Conservation (phyloP, 2,329 filamentous ascomycete species). For the Drechslerella coelobrocha region DNA sequence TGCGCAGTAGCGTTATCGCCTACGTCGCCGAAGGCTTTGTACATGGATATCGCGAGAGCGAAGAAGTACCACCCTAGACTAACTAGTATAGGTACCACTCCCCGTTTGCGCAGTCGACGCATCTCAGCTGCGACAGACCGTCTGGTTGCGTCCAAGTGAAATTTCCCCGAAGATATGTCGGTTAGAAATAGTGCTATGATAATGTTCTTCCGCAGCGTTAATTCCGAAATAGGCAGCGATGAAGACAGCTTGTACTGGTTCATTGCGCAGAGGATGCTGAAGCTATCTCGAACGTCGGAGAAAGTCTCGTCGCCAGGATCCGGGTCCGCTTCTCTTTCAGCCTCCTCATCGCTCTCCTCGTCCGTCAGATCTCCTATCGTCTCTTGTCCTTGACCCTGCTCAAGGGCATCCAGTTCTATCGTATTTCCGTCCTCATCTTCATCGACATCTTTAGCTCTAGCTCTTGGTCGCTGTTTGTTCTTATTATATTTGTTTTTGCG, state of each 20-base stretch:
- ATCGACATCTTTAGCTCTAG: neutral
- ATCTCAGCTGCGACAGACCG: slow-evolving; percentile 58
- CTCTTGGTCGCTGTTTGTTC: neutral
- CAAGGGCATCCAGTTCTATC: slow-evolving; percentile 17
- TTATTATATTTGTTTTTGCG: neutral
- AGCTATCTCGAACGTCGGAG: slow-evolving; percentile 57
- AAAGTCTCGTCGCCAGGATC: slow-evolving; percentile 35
- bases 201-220: slow-evolving; percentile 49
- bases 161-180: slow-evolving; percentile 22
- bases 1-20: slow-evolving; percentile 60
- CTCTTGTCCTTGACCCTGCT: neutral
- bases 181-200: slow-evolving; percentile 52
- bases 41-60: slow-evolving; percentile 55
- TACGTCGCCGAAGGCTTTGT: slow-evolving; percentile 55
- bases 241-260: slow-evolving; percentile 59
- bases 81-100: slow-evolving; percentile 58
- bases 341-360: neutral
- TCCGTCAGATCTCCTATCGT: neutral
- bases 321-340: slow-evolving; percentile 2
- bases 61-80: slow-evolving; percentile 60
- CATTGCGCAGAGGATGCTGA: slow-evolving; percentile 61
- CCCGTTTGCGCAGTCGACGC: slow-evolving; percentile 59
- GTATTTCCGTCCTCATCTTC: slow-evolving; percentile 14
- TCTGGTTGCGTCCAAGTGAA: slow-evolving; percentile 56
- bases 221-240: slow-evolving; percentile 31